These are phyloP conservation scores for Clitopilus hobsonii DNA, from an alignment of 768 basidiomycete species.

Conservation along the genomic window DNA sequence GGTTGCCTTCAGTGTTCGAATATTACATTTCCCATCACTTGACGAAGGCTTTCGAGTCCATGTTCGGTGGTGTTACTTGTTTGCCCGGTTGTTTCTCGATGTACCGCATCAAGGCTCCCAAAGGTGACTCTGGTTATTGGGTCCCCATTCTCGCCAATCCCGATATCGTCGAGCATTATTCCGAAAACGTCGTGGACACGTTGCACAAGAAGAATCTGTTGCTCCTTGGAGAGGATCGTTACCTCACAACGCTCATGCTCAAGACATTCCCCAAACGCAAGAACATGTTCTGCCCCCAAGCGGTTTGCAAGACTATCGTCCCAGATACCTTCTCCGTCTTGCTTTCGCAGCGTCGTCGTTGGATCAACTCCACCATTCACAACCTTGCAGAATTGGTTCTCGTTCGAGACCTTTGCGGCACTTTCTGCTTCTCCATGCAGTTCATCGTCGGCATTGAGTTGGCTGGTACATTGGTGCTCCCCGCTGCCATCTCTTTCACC, in stretches of 20 bases:
- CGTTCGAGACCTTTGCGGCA: slow-evolving; percentile 97
- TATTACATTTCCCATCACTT: slow-evolving; percentile 99
- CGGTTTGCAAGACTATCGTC: slow-evolving; percentile 97
- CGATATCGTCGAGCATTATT: slow-evolving; percentile 97
- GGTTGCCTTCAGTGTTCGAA: slow-evolving; percentile 74
- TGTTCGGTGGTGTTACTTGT: slow-evolving; percentile 99
- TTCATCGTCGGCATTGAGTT: slow-evolving; percentile 99
- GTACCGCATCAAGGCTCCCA: slow-evolving; percentile 99
- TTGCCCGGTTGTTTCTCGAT: slow-evolving; percentile 99
- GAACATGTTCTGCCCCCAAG: slow-evolving; percentile 98
- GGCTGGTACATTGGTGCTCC: slow-evolving; percentile 91
- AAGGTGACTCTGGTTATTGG: slow-evolving; percentile 94
- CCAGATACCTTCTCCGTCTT: slow-evolving; percentile 94
- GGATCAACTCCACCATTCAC: slow-evolving; percentile 99
- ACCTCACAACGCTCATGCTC: slow-evolving; percentile 93
- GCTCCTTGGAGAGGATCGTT: slow-evolving; percentile 97
- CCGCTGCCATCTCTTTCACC: slow-evolving; percentile 97
- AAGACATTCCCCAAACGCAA: slow-evolving; percentile 99
- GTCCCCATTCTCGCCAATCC: slow-evolving; percentile 98
- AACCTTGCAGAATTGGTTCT: slow-evolving; percentile 93
- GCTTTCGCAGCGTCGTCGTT: slow-evolving; percentile 93
- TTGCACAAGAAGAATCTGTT: slow-evolving; percentile 99
- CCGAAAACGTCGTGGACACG: slow-evolving; percentile 98
- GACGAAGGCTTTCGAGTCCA: slow-evolving; percentile 98
- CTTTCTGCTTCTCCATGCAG: slow-evolving; percentile 99